Evolutionary conservation across 805 yeast genomes (phyloP), one percentile per base, ranked within the genome.

Genomic region (Komagataella kurtzmanii): DNA sequence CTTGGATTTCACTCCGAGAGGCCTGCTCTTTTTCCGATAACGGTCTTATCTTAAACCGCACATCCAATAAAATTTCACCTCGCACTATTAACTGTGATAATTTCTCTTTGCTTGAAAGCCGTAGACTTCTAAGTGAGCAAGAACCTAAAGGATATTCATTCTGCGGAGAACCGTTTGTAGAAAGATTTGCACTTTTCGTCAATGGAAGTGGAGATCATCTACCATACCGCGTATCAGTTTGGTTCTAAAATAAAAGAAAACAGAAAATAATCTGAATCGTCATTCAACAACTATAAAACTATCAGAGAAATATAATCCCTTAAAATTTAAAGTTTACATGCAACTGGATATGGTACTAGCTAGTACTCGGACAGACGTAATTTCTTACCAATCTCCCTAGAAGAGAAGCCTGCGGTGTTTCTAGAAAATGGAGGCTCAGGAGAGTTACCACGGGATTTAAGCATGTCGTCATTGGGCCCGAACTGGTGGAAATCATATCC

Each of bases 401-500:
- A 58, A 4, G 66, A 61, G 52, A 65, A 65, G 7, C 47, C 47
- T 8, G 57, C 51, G 46, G 30, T 51, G 23, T 58, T 60, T 50
- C 64, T 58, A 7, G 54, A 49, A 48, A 62, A 63, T 21, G 65
- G 64, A 8, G 81, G 82, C 57, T 76, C 83, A 2, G 84, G 83
- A 3, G 77, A 71, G 17, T 73, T 73, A 7, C 83, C 85, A 52
- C 84, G 66, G 6, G 85, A 76, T 55, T 85, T 72, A 51, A 77
- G 61, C 43, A 59, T 57, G 54, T 77, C 80, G 53, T 81, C 81
- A 56, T 84, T 80, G 55, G 75, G 76, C 8, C 84, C 88, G 55
- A 82, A 73, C 58, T 85, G 93, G 63, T 86, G 86, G 64, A 86
- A 85, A 44, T 90, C 96, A 64, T 89, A 89, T 2, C 97, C 97